Conservation (phyloP, 2,329 filamentous ascomycete species). For the Pyrenophora teres region DNA sequence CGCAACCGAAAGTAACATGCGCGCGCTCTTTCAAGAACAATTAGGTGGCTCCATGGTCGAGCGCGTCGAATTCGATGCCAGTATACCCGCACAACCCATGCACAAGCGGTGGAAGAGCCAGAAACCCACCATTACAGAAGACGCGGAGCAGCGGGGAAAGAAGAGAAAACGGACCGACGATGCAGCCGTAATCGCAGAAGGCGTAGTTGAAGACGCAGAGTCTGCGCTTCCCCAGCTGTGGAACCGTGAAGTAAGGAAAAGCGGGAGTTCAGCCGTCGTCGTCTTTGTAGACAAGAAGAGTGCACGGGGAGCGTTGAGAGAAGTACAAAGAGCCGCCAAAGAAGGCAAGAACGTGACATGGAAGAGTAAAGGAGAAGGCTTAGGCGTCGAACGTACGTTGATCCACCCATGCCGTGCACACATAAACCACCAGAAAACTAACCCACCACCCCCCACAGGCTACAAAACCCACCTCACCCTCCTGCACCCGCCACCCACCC, state of each 20-base stretch:
- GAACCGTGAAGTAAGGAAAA: conserved; percentile 70
- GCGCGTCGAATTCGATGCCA: conserved; percentile 70
- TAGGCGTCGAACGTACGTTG: conserved; percentile 56
- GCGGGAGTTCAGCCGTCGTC: conserved; percentile 79
- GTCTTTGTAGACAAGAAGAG: conserved; percentile 83
- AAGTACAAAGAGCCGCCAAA: conserved; percentile 65
- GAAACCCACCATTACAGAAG: conserved; percentile 32
- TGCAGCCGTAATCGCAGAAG: conserved; percentile 42
- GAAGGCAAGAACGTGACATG: conserved; percentile 67
- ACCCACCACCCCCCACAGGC: conserved; percentile 38
- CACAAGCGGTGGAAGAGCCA: conserved; percentile 52
- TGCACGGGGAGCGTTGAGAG: conserved; percentile 76
- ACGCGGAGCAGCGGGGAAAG: conserved; percentile 49
- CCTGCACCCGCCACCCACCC: conserved; percentile 68
- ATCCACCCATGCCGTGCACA: too few species aligned
- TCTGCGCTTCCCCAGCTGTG: conserved; percentile 72
- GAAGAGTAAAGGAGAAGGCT: conserved; percentile 56
- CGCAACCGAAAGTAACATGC: conserved; percentile 76
- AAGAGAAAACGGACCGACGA: conserved; percentile 59
- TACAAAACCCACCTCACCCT: conserved; percentile 70
- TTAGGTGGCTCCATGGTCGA: conserved; percentile 81
- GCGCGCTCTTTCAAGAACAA: conserved; percentile 73
- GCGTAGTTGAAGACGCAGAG: conserved; percentile 60
- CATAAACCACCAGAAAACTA: too few species aligned
- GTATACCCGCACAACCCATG: conserved; percentile 48